Conservation (phyloP, 345 rosid species). For the Syzygium aromaticum region DNA sequence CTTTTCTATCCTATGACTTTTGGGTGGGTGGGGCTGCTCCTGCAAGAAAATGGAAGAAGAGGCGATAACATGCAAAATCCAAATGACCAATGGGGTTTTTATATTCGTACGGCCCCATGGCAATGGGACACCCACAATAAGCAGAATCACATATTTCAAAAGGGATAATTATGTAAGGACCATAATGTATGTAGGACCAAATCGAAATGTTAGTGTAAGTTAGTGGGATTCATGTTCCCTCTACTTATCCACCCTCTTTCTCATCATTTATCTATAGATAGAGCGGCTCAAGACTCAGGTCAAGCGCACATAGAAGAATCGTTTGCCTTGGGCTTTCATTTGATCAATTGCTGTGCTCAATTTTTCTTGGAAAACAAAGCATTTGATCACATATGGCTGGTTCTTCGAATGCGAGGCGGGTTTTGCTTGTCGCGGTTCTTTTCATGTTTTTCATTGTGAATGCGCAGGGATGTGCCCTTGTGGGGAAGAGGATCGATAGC, state of each 20-base stretch:
- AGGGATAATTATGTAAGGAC: not conserved
- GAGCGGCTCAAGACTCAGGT: not conserved
- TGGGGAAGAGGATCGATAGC: not conserved
- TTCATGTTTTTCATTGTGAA: not conserved
- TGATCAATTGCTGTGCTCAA: not conserved
- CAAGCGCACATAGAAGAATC: not conserved
- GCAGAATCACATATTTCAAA: not conserved
- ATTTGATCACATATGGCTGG: not conserved
- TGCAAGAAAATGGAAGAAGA: not conserved
- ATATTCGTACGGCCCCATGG: not conserved
- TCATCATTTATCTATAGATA: not conserved
- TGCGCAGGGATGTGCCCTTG: not conserved
- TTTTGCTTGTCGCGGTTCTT: not conserved
- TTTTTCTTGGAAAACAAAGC: not conserved
- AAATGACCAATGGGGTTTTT: not conserved
- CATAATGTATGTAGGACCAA: not conserved
- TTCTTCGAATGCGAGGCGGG: not conserved
- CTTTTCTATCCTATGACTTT: not conserved
- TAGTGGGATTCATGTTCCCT: not conserved
- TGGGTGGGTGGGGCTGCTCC: not conserved
- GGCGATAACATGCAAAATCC: not conserved
- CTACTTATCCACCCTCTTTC: not conserved
- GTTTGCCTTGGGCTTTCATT: not conserved
- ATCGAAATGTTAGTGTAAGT: not conserved
- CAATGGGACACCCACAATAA: not conserved